Evolutionary conservation across 2,329 filamentous ascomycete species (phyloP).

Genomic region (Aspergillus persii): DNA sequence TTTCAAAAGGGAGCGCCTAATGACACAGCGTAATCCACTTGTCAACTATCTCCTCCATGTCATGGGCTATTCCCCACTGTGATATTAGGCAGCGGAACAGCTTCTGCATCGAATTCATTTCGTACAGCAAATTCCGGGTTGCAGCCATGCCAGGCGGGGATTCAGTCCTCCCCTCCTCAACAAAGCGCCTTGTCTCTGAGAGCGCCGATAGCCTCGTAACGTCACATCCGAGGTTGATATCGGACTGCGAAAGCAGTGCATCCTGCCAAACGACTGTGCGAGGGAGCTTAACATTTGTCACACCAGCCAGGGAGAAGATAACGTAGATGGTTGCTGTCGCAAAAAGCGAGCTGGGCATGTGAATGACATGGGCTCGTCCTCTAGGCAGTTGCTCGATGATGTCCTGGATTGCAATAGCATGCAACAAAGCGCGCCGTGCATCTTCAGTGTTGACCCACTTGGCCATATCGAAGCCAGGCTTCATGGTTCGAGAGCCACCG

Average conservation of each 20-base stretch:
- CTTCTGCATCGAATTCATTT: conserved; percentile 49
- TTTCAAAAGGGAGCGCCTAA: conserved; percentile 14
- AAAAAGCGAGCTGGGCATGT: conserved; percentile 47
- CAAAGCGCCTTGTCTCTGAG: conserved; percentile 40
- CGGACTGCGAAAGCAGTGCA: conserved; percentile 32
- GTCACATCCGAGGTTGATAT: conserved; percentile 28
- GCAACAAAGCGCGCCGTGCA: conserved; percentile 42
- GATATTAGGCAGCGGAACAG: conserved; percentile 44
- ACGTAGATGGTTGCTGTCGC: conserved; percentile 45
- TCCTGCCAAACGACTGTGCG: conserved; percentile 43
- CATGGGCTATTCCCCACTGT: conserved; percentile 47
- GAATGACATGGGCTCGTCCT: conserved; percentile 45
- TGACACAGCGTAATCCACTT: conserved; percentile 46
- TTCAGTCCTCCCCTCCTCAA: conserved; percentile 29
- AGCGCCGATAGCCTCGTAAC: conserved; percentile 21
- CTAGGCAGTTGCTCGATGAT: conserved; percentile 47
- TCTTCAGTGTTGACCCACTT: conserved; percentile 41
- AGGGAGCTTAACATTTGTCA: conserved; percentile 39
- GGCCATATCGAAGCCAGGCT: conserved; percentile 35
- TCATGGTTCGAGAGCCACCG: conserved; percentile 27
- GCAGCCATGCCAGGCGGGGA: conserved; percentile 21
- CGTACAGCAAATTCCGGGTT: conserved; percentile 45
- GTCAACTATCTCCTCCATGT: conserved; percentile 47
- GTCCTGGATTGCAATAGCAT: conserved; percentile 47
- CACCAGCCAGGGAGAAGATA: conserved; percentile 40